Evolutionary conservation across 306 rosid genomes (phyloP), one percentile per base, ranked within the genome.

Genomic region (Vigna radiata): DNA sequence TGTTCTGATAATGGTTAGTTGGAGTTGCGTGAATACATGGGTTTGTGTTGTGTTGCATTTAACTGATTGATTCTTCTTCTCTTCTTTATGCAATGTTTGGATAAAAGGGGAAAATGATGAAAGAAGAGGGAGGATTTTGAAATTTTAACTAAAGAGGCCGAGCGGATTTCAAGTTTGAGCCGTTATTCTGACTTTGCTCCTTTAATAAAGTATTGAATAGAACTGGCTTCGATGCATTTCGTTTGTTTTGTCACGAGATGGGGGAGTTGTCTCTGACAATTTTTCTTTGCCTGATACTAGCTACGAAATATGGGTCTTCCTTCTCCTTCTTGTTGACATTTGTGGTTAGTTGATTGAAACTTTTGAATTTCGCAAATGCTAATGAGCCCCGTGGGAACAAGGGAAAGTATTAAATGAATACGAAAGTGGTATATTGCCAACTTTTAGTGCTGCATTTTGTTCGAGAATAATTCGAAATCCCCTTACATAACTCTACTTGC

Each of bases 171-270:
- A 53, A 17, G 59, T 53, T 53, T 17, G 59, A 58, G 31, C 6
- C 2, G 5, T 62, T 16, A 8, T 62, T 33, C 7, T 37, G 69
- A 8, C 16, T 6, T 71, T 55, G 16, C 48, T 64, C 33, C 62
- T 53, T 46, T 10, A 29, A 76, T 3, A 29, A 76, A 62, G 73
- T 55, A 53, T 36, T 77, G 11, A 7, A 7, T 3, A 36, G 16
- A 14, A 31, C 29, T 46, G 7, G 55, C 10, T 39, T 46, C 47
- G 31, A 61, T n/a, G 23, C 2, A 55, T 56, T 77, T 49, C 16
- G 14, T 31, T 62, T 63, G 69, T 63, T 37, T 37, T 63, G 29
- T 63, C 69, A 37, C 13, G 10, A 39, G 48, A 19, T 63, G 69
- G 25, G 8, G 48, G 36, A 17, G 10, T 37, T 72, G 19, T 7